phyloP scores from a whole-genome alignment of 495 filamentous ascomycete genomes.

The Neurospora discreta region DNA sequence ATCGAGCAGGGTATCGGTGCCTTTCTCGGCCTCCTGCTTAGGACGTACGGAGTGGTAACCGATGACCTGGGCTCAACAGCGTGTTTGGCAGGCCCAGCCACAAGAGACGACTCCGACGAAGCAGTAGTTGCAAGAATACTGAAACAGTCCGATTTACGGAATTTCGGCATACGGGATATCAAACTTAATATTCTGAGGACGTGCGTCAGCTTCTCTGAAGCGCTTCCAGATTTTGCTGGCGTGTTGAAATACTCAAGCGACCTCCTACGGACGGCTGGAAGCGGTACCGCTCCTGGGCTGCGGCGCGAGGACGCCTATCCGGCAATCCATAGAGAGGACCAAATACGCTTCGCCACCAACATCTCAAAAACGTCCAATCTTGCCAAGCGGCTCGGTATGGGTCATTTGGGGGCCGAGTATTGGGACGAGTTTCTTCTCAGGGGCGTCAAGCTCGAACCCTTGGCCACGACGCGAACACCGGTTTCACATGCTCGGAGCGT shows the following conservation, averaged over 20 bases:
- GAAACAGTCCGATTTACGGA: conserved; percentile 39
- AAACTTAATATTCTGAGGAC: conserved; percentile 76
- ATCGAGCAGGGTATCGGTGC: conserved; percentile 59
- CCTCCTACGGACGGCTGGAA: conserved; percentile 69
- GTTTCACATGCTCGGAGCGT: conserved; percentile 62
- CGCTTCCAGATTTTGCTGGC: conserved; percentile 81
- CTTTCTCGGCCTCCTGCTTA: conserved; percentile 37
- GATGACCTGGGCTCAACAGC: conserved; percentile 15
- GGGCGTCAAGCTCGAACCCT: conserved; percentile 55
- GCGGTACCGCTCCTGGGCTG: conserved; percentile 61
- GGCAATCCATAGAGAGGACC: conserved; percentile 67
- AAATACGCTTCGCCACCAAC: conserved; percentile 66
- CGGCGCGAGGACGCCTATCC: conserved; percentile 49
- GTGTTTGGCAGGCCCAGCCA: conserved; percentile 2
- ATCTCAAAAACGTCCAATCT: conserved; percentile 73
- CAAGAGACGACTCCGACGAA: conserved; percentile 32
- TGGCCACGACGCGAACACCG: conserved; percentile 41
- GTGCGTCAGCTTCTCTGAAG: conserved; percentile 86
- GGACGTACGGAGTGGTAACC: conserved; percentile 38
- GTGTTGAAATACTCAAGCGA: conserved; percentile 78
- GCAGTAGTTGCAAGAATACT: conserved; percentile 41
- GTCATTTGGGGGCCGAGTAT: conserved; percentile 65
- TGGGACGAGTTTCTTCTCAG: conserved; percentile 95
- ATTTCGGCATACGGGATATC: conserved; percentile 55
- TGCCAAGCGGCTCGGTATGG: conserved; percentile 59